Percentiles rank a stretch among this genome's conserved stretches.
phyloP scores from a whole-genome alignment of 2,329 filamentous ascomycete genomes.

The Claviceps lovelessii region DNA sequence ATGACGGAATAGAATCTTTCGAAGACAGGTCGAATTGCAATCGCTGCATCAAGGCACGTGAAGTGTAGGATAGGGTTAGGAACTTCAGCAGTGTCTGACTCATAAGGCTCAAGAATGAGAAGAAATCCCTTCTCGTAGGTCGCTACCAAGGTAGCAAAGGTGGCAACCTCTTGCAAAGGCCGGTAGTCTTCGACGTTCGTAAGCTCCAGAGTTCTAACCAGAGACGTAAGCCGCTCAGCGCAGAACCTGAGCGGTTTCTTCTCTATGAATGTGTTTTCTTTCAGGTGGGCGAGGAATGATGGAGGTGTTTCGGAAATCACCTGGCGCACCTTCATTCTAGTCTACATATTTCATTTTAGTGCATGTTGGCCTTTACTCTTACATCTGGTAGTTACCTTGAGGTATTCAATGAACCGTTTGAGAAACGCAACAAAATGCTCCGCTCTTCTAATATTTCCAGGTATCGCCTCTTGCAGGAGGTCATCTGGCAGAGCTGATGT shows the following conservation, averaged over 20 bases:
- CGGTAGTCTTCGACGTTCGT: conserved; percentile 98
- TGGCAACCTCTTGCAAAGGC: conserved; percentile 90
- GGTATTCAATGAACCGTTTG: conserved; percentile 92
- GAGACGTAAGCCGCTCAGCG: conserved; percentile 81
- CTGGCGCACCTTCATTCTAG: conserved; percentile 93
- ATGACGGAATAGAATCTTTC: conserved; percentile 96
- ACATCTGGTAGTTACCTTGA: conserved; percentile 41
- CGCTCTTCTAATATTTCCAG: conserved; percentile 87
- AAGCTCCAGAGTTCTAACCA: conserved; percentile 86
- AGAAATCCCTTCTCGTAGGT: conserved; percentile 96
- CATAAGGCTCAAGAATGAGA: conserved; percentile 91
- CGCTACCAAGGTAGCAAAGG: conserved; percentile 87
- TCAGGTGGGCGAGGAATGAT: conserved; percentile 83
- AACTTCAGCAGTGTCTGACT: conserved; percentile 88
- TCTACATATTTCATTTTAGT: conserved; percentile 30
- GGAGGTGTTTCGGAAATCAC: conserved; percentile 94
- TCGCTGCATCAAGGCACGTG: conserved; percentile 90
- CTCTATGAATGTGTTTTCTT: conserved; percentile 94
- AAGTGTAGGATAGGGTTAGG: conserved; percentile 96
- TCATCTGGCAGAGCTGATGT: conserved; percentile 70
- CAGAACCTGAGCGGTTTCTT: conserved; percentile 91
- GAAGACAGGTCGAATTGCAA: conserved; percentile 95
- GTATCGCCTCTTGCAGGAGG: conserved; percentile 85
- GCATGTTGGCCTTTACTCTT: background rate
- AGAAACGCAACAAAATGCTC: conserved; percentile 94